Evolutionary conservation across 345 rosid genomes (phyloP).

Genomic region (Eucalyptus curtisii): DNA sequence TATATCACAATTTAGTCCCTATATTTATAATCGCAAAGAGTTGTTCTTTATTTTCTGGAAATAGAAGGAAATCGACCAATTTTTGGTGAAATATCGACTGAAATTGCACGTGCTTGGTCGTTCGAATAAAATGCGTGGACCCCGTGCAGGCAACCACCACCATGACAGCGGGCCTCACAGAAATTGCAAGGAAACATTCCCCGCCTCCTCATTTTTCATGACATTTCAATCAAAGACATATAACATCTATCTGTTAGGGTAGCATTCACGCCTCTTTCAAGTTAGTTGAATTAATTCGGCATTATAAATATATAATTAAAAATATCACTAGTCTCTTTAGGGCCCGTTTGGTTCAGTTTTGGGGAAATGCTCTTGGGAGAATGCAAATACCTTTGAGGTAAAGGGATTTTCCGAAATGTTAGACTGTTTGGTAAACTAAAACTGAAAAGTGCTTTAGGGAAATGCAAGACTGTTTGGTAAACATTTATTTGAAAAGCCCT

Average conservation of each 20-base stretch:
- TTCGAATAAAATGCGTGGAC: neutral
- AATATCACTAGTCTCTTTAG: neutral
- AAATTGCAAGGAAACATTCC: neutral
- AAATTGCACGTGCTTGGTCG: neutral
- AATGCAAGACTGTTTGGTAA: too few species aligned
- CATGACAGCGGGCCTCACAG: neutral
- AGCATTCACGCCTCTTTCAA: neutral
- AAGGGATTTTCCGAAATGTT: too few species aligned
- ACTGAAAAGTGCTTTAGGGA: too few species aligned
- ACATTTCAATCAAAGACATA: neutral
- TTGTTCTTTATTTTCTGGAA: neutral
- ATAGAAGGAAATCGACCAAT: neutral
- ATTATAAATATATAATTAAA: too few species aligned
- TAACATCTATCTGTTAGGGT: neutral
- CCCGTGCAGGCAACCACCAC: neutral
- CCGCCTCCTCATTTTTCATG: neutral
- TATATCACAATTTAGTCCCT: neutral
- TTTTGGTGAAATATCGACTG: neutral
- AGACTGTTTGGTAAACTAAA: too few species aligned
- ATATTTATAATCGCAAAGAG: neutral
- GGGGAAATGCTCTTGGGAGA: too few species aligned
- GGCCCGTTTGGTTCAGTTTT: too few species aligned
- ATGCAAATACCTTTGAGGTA: too few species aligned
- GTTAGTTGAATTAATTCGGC: neutral
- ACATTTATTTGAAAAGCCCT: too few species aligned